phyloP scores from a whole-genome alignment of 805 yeast species.

The Wickerhamomyces bovis region DNA sequence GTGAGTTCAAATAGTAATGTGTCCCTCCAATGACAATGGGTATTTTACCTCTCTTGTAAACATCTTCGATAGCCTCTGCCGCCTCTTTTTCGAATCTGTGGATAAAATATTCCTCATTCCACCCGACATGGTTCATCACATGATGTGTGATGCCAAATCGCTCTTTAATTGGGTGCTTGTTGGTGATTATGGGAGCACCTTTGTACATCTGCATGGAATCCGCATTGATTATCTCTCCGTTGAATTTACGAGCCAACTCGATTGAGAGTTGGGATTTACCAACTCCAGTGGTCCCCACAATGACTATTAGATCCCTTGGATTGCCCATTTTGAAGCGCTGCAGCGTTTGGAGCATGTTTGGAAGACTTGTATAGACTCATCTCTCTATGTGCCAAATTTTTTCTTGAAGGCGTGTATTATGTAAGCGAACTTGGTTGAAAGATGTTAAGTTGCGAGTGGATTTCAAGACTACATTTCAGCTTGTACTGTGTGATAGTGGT shows the following conservation, averaged over 20 bases:
- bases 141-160: conserved; percentile 76
- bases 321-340: conserved; percentile 12
- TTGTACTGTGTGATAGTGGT: conserved; percentile 21
- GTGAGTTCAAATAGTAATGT: conserved; percentile 81
- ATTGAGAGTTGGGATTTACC: conserved; percentile 87
- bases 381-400: not conserved
- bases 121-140: conserved; percentile 74
- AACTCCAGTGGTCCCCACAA: conserved; percentile 93
- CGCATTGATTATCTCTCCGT: conserved; percentile 91
- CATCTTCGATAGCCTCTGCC: conserved; percentile 48
- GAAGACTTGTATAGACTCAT: not conserved
- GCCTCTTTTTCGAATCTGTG: conserved; percentile 79
- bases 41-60: conserved; percentile 59
- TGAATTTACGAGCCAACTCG: conserved; percentile 66
- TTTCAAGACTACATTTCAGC: conserved; percentile 84
- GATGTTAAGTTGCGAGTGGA: conserved; percentile 82
- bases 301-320: conserved; percentile 44
- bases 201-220: conserved; percentile 96
- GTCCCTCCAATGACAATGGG: conserved; percentile 96
- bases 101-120: conserved; percentile 79
- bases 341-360: conserved; percentile 7
- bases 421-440: conserved; percentile 33
- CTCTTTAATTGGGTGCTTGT: conserved; percentile 83
- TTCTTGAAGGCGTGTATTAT: not conserved
- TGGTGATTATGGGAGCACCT: conserved; percentile 70